Conservation (phyloP, 495 filamentous ascomycete genomes). For the Penicillium antarcticum region DNA sequence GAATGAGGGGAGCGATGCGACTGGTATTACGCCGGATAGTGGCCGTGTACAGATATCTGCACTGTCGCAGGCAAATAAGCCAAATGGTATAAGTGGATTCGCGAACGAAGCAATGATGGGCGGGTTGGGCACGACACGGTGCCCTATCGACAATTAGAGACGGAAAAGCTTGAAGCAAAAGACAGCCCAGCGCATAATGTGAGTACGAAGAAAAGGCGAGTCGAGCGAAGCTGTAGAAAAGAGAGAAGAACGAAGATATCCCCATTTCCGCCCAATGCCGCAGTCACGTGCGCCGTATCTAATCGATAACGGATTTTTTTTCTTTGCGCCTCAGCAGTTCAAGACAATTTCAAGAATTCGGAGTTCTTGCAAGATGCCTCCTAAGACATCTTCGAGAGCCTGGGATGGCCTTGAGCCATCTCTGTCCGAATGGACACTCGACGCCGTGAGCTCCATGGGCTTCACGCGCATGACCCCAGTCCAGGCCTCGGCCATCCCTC, state of each 20-base stretch:
- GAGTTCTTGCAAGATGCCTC: conserved; percentile 26
- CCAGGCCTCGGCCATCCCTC: conserved; percentile 87
- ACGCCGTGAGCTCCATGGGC: conserved; percentile 79
- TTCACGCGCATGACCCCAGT: conserved; percentile 90
- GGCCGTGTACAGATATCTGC: conserved; percentile 33
- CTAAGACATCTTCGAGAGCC: conserved; percentile 50
- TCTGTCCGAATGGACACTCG: conserved; percentile 87
- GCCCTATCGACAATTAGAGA: neutral
- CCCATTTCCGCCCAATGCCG: conserved; percentile 23
- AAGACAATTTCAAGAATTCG: neutral
- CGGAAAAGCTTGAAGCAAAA: neutral
- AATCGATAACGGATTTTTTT: conserved; percentile 32
- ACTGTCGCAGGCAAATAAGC: conserved; percentile 25
- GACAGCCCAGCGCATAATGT: conserved; percentile 5
- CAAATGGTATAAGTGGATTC: conserved; percentile 14
- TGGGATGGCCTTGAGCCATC: conserved; percentile 78
- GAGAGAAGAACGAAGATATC: conserved; percentile 21
- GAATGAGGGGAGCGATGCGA: conserved; percentile 47
- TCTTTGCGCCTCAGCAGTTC: conserved; percentile 4
- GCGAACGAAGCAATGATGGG: conserved; percentile 27
- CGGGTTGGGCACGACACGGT: conserved; percentile 3
- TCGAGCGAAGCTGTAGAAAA: conserved; percentile 24
- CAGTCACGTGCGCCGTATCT: conserved; percentile 22
- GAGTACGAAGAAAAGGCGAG: conserved; percentile 3
- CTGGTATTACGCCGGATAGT: conserved; percentile 48